Percentiles rank a stretch among this genome's conserved stretches.
Conservation (phyloP, 805 yeast genomes). For the Starmerella stigmatis region DNA sequence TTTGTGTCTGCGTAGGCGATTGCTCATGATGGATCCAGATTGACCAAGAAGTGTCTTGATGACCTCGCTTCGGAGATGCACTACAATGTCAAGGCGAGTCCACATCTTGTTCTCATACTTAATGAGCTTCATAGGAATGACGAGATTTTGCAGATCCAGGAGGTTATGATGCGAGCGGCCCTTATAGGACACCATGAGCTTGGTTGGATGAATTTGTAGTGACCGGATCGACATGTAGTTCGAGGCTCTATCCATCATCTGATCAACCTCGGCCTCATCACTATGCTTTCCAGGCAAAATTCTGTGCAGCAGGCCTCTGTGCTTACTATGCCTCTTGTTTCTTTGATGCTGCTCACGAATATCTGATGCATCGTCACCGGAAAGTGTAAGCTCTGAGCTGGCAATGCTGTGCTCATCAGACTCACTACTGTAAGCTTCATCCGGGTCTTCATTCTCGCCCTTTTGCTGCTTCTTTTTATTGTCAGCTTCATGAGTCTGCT, state of each 20-base stretch:
- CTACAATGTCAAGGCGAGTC: conserved; percentile 58
- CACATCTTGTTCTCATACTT: conserved; percentile 53
- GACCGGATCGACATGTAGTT: conserved; percentile 57
- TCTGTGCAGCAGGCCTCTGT: not conserved
- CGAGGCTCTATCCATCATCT: conserved; percentile 69
- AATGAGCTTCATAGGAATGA: conserved; percentile 53
- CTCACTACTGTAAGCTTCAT: conserved; percentile 7
- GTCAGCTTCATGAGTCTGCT: conserved; percentile 22
- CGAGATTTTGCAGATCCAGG: conserved; percentile 67
- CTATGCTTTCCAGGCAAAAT: not conserved
- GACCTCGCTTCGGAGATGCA: conserved; percentile 46
- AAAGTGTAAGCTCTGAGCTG: not conserved
- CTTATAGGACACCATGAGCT: conserved; percentile 61
- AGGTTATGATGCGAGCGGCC: conserved; percentile 47
- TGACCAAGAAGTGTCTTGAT: conserved; percentile 34
- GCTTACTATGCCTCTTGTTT: not conserved
- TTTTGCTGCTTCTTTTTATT: conserved; percentile 7
- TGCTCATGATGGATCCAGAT: conserved; percentile 69
- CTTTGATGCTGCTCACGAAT: not conserved
- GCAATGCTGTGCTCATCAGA: not conserved
- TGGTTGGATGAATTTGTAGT: conserved; percentile 42
- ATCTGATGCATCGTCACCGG: not conserved
- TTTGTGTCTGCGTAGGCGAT: conserved; percentile 43
- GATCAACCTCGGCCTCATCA: conserved; percentile 35
- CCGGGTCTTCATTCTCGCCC: conserved; percentile 9